A percentile compares a stretch with the other conserved stretches of the same genome.
These are phyloP conservation scores for Magnolia changhungtana DNA, from an alignment of 164 flowering plant genomes.

Conservation along the genomic window DNA sequence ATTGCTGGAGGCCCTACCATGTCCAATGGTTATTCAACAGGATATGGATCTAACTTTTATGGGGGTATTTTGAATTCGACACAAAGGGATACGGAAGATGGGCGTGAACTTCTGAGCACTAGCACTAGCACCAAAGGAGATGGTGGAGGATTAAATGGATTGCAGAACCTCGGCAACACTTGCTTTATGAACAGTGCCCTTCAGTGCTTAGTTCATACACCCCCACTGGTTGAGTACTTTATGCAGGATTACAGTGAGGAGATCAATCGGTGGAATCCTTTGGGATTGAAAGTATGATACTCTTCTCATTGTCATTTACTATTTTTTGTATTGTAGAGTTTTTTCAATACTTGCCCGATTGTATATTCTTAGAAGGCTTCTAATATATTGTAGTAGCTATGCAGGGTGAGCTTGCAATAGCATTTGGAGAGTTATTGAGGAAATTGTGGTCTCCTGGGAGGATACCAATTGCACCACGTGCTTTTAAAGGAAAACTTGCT, in stretches of 20 bases:
- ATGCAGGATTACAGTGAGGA: conserved; percentile 76
- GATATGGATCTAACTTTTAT: conserved; percentile 36
- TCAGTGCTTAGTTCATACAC: conserved; percentile 94
- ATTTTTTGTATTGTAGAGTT: background rate
- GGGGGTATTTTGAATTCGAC: conserved; percentile 37
- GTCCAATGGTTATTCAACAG: conserved; percentile 65
- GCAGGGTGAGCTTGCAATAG: conserved; percentile 97
- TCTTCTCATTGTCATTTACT: background rate
- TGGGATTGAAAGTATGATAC: conserved; percentile 82
- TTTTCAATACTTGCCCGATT: background rate
- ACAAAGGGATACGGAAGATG: conserved; percentile 42
- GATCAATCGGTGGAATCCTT: conserved; percentile 80
- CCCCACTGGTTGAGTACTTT: conserved; percentile 78
- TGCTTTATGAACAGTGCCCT: conserved; percentile 98
- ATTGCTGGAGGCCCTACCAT: conserved; percentile 73
- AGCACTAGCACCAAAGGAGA: conserved; percentile 38
- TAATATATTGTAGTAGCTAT: conserved; percentile 27
- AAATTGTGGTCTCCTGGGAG: conserved; percentile 89
- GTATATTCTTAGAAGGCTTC: conserved; percentile 2
- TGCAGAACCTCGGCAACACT: conserved; percentile 96
- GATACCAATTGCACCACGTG: conserved; percentile 83
- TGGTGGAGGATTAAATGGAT: conserved; percentile 82
- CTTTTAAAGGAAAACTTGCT: conserved; percentile 84
- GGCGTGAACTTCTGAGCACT: conserved; percentile 25
- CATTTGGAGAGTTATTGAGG: conserved; percentile 96